phyloP scores from a whole-genome alignment of 768 basidiomycete genomes.

The Podaxis mareebaensis region DNA sequence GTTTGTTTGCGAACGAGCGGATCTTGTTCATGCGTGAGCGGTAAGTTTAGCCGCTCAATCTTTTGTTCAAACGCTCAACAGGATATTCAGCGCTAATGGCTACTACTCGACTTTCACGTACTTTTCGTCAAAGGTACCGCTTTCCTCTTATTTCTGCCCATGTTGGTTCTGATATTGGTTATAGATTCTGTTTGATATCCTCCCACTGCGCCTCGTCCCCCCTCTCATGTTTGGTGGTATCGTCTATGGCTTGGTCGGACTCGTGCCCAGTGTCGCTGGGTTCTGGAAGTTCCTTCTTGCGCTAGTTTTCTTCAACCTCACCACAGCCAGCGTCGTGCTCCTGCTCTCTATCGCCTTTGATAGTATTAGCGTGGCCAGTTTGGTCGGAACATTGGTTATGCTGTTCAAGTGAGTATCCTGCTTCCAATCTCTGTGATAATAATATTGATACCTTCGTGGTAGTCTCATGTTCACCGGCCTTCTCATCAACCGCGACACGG shows the following conservation, averaged over 20 bases:
- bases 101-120: conserved; percentile 98
- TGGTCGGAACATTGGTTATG: conserved; percentile 96
- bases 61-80: not conserved
- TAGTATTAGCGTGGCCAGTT: conserved; percentile 84
- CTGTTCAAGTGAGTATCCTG: conserved; percentile 84
- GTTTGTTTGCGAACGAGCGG: conserved; percentile 92
- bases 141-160: conserved; percentile 20
- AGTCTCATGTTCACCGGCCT: conserved; percentile 95
- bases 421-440: not conserved
- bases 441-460: not conserved
- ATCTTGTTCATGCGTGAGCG: conserved; percentile 98
- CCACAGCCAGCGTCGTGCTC: conserved; percentile 90
- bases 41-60: conserved; percentile 38
- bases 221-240: conserved; percentile 96
- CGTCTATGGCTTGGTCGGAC: conserved; percentile 91
- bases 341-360: conserved; percentile 88
- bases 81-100: conserved; percentile 77
- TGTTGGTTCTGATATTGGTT: not conserved
- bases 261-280: conserved; percentile 83
- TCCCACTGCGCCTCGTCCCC: conserved; percentile 92
- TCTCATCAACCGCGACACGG: conserved; percentile 89
- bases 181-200: conserved; percentile 92
- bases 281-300: conserved; percentile 99
- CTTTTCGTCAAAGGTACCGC: conserved; percentile 83
- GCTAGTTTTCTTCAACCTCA: conserved; percentile 94